Conservation (phyloP, 208 protist species). For the Leishmania mexicana region DNA sequence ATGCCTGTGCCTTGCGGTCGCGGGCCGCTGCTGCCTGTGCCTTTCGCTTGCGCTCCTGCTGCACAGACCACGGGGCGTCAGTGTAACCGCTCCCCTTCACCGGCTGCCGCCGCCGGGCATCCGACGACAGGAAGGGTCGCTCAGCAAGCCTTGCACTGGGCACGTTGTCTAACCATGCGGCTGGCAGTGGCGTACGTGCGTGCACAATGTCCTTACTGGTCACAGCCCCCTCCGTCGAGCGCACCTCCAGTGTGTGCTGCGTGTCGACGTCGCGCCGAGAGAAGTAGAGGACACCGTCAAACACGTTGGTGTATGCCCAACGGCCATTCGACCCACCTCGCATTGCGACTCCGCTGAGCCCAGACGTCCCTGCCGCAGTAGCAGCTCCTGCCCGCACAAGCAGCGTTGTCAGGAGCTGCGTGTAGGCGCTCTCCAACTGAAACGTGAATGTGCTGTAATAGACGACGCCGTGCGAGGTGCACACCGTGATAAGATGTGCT, state of each 20-base stretch:
- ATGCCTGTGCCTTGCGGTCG: constrained; percentile 41
- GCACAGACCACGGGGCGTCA: constrained; percentile 73
- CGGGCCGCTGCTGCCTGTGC: constrained; percentile 15
- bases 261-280: constrained; percentile 16
- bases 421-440: constrained; percentile 13
- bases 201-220: constrained; percentile 58
- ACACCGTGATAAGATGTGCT: constrained; percentile 29
- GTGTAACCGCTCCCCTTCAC: constrained; percentile 67
- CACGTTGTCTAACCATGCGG: constrained; percentile 38
- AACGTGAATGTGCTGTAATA: constrained; percentile 26
- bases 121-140: neutral
- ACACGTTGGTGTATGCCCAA: constrained; percentile 24
- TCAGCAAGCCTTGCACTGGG: neutral
- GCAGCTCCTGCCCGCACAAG: neutral
- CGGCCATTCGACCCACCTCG: constrained; percentile 23
- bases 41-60: constrained; percentile 36
- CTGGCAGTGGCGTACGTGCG: constrained; percentile 51
- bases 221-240: constrained; percentile 2
- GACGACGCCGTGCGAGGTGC: constrained; percentile 37
- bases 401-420: neutral
- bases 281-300: constrained; percentile 18
- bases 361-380: neutral
- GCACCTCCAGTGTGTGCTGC: constrained; percentile 19
- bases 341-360: neutral
- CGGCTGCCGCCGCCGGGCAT: neutral